Evolutionary conservation across 176 grass and related monocot species (phyloP).

Genomic region (Triticum aestivum): IWGSC_CS_RefSeq_v2.1 NC_057809.1:534328789-534329288

Average conservation of each 20-base stretch:
- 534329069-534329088: not conserved
- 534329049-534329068: not conserved
- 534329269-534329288: not conserved
- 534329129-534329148: not conserved
- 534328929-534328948: no score
- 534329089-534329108: not conserved
- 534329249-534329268: slow-evolving; percentile 7
- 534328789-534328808: no score
- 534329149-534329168: not conserved
- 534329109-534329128: not conserved
- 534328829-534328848: no score
- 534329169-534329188: not conserved
- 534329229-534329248: not conserved
- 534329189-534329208: not conserved
- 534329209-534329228: not conserved
- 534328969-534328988: no score
- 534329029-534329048: not conserved
- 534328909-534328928: no score
- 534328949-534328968: no score
- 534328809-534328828: no score
- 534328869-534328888: no score
- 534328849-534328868: no score
- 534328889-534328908: no score
- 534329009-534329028: no score
- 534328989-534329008: no score